Evolutionary conservation across 495 filamentous ascomycete genomes (phyloP).

Genomic region (Cryomyces antarcticus): DNA sequence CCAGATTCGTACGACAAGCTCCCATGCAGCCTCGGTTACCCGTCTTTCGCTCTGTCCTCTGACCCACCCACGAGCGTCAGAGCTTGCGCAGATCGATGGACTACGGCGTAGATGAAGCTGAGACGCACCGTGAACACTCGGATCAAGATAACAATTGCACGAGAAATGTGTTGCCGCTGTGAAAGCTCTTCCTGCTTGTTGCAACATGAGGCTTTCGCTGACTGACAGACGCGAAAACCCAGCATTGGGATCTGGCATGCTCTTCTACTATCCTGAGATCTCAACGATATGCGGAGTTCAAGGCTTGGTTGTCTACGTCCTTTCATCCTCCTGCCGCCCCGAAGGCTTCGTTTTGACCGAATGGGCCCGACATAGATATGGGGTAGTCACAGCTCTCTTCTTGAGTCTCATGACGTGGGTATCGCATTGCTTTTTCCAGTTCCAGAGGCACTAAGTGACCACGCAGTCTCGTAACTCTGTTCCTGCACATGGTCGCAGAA

Average conservation of each 20-base stretch:
- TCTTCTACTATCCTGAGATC: conserved; percentile 62
- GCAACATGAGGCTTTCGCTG: conserved; percentile 10
- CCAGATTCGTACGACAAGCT: no score
- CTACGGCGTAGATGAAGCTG: conserved; percentile 42
- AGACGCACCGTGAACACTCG: conserved; percentile 83
- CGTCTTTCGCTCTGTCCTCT: conserved; percentile 8
- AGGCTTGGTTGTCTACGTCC: conserved; percentile 49
- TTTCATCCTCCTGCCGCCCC: conserved; percentile 49
- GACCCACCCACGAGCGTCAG: conserved; percentile 8
- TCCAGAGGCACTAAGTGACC: not conserved
- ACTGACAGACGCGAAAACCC: conserved; percentile 9
- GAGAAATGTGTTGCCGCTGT: conserved; percentile 77
- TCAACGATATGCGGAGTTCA: conserved; percentile 60
- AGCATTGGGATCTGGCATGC: conserved; percentile 61
- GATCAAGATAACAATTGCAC: conserved; percentile 94
- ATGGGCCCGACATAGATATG: conserved; percentile 59
- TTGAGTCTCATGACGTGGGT: conserved; percentile 42
- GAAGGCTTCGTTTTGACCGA: conserved; percentile 63
- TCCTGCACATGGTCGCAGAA: conserved; percentile 66
- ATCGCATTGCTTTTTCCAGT: not conserved
- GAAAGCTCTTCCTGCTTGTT: conserved; percentile 13
- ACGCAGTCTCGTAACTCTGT: conserved; percentile 42
- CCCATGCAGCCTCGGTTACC: no score
- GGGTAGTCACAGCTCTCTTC: conserved; percentile 39
- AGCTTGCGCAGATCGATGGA: conserved; percentile 8